phyloP scores from a whole-genome alignment of 768 basidiomycete species.

The Suillus americanus region DNA sequence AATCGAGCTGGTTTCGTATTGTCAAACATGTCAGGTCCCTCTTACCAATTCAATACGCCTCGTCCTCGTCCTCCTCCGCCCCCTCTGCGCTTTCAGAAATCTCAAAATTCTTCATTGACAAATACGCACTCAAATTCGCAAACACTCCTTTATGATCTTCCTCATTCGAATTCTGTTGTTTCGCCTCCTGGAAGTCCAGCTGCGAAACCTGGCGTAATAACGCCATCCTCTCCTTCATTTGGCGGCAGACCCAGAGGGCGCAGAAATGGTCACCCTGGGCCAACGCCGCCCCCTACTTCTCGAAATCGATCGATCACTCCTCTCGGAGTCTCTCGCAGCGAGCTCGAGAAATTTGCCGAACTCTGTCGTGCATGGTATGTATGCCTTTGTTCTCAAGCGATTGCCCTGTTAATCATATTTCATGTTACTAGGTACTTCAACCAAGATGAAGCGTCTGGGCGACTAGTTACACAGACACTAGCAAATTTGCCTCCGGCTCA shows the following conservation, averaged over 20 bases:
- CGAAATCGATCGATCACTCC: slow-evolving; percentile 73
- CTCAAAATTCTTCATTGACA: slow-evolving; percentile 44
- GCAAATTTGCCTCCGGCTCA: slow-evolving; percentile 80
- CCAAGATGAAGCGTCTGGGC: slow-evolving; percentile 77
- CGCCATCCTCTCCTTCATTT: slow-evolving; percentile 61
- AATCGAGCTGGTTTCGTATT: slow-evolving; percentile 36
- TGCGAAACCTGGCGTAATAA: slow-evolving; percentile 40
- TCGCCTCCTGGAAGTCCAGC: slow-evolving; percentile 60
- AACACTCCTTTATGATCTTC: slow-evolving; percentile 76
- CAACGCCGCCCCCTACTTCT: slow-evolving; percentile 54
- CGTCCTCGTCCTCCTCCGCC: slow-evolving; percentile 58
- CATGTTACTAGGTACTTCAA: slow-evolving; percentile 66
- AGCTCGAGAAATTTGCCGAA: slow-evolving; percentile 77
- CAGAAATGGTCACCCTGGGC: slow-evolving; percentile 46
- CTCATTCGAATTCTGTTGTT: slow-evolving; percentile 50
- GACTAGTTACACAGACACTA: slow-evolving; percentile 79
- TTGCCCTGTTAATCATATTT: slow-evolving; percentile 12
- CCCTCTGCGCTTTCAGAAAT: slow-evolving; percentile 54
- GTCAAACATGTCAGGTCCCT: slow-evolving; percentile 53
- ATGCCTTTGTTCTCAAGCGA: slow-evolving; percentile 20
- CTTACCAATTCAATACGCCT: slow-evolving; percentile 64
- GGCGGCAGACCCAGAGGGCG: slow-evolving; percentile 47
- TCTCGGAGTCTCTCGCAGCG: slow-evolving; percentile 59
- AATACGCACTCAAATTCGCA: slow-evolving; percentile 47
- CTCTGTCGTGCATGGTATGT: slow-evolving; percentile 82